phyloP scores from a whole-genome alignment of 2,329 filamentous ascomycete species.

The Verticillium klebahnii region DNA sequence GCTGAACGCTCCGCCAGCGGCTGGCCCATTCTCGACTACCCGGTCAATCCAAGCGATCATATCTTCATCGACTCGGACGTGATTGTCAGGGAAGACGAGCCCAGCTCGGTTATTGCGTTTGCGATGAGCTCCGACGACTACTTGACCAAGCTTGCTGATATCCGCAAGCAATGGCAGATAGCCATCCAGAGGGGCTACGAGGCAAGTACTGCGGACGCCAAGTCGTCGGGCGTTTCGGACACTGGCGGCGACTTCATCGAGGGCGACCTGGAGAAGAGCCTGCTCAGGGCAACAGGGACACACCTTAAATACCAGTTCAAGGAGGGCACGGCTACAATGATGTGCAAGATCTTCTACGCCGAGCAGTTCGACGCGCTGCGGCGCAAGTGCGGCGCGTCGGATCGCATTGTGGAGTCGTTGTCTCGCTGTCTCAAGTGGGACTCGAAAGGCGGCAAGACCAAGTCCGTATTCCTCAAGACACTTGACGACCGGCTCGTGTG shows the following conservation, averaged over 20 bases:
- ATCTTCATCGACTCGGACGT: constrained; percentile 97
- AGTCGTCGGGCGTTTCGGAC: constrained; percentile 27
- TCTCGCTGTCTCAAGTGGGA: constrained; percentile 97
- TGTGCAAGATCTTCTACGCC: constrained; percentile 97
- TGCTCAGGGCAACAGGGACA: constrained; percentile 80
- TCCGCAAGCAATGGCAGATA: constrained; percentile 28
- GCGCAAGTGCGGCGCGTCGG: constrained; percentile 85
- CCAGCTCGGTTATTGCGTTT: constrained; percentile 92
- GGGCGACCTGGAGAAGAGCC: constrained; percentile 75
- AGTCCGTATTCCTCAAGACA: constrained; percentile 95
- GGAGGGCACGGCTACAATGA: constrained; percentile 89
- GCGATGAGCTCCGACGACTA: constrained; percentile 88
- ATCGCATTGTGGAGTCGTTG: constrained; percentile 90
- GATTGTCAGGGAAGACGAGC: constrained; percentile 95
- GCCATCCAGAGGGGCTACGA: constrained; percentile 13
- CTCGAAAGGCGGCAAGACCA: constrained; percentile 95
- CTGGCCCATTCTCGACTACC: constrained; percentile 90
- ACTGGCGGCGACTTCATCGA: constrained; percentile 41
- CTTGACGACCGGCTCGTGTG: constrained; percentile 90
- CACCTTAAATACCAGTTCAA: constrained; percentile 96
- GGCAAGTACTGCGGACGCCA: constrained; percentile 19
- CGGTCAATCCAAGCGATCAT: constrained; percentile 81
- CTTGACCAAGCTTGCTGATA: constrained; percentile 67
- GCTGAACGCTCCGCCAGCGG: constrained; percentile 94
- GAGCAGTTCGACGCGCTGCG: constrained; percentile 96